Percentiles rank a stretch among this genome's conserved stretches.
Evolutionary conservation across 2,329 filamentous ascomycete genomes (phyloP).

Genomic region (Alternaria triticimaculans): DNA sequence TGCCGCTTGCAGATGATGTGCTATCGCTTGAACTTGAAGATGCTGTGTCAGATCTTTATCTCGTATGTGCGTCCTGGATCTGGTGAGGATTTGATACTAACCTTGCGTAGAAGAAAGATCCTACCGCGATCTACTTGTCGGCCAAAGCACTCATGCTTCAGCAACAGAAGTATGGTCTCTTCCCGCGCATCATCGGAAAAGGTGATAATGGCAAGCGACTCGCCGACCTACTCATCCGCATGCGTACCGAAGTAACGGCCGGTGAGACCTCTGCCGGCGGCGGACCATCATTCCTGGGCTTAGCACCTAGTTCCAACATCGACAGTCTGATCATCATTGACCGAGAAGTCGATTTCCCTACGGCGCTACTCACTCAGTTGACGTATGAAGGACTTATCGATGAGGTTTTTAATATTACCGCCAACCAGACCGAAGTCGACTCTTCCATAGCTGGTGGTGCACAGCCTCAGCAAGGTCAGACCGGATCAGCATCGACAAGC

Average conservation of each 20-base stretch:
- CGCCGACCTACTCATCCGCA: conserved; percentile 83
- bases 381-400: conserved; percentile 97
- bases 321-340: conserved; percentile 96
- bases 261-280: conserved; percentile 72
- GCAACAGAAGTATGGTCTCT: conserved; percentile 89
- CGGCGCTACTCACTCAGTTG: conserved; percentile 88
- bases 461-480: conserved; percentile 64
- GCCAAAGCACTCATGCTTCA: conserved; percentile 94
- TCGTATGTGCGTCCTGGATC: conserved; percentile 58
- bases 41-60: conserved; percentile 84
- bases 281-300: conserved; percentile 63
- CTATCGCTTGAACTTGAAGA: conserved; percentile 89
- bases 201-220: conserved; percentile 91
- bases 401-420: conserved; percentile 87
- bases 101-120: conserved; percentile 72
- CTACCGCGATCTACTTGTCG: conserved; percentile 85
- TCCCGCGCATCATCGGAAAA: conserved; percentile 93
- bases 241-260: conserved; percentile 87
- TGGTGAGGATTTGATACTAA: conserved; percentile 26
- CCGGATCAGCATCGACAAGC: conserved; percentile 54
- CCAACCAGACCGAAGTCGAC: conserved; percentile 93
- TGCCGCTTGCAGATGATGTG: conserved; percentile 89
- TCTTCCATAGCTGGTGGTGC: conserved; percentile 84
- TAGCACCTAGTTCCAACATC: conserved; percentile 84
- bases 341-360: conserved; percentile 92